phyloP scores from a whole-genome alignment of 257 asterid species.

The Ilex aquifolium region DNA sequence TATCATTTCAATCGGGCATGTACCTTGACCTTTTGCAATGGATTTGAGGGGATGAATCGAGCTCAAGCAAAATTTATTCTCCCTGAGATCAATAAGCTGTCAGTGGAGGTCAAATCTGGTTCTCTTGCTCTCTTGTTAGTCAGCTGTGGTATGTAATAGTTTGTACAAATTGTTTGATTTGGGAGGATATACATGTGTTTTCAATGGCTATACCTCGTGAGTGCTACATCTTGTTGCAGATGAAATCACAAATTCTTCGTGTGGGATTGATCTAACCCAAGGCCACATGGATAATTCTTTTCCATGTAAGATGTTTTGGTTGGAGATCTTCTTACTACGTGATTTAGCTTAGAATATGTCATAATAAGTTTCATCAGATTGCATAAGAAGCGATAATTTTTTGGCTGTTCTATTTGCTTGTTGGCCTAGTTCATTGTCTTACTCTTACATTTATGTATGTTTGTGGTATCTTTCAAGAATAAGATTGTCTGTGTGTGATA shows the following conservation, averaged over 20 bases:
- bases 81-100: conserved; percentile 79
- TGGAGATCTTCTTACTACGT: not conserved
- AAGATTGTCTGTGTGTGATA: too few relatives aligned
- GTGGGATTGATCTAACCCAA: conserved; percentile 22
- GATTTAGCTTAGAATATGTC: not conserved
- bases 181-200: conserved; percentile 7
- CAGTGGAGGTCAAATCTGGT: conserved; percentile 64
- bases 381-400: not conserved
- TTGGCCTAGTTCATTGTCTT: too few relatives aligned
- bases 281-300: conserved; percentile 45
- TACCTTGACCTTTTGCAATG: conserved; percentile 50
- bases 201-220: conserved; percentile 2
- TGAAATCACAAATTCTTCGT: conserved; percentile 18
- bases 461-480: too few relatives aligned
- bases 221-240: conserved; percentile 36
- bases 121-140: conserved; percentile 80
- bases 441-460: too few relatives aligned
- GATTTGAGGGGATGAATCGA: conserved; percentile 46
- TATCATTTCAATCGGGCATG: conserved; percentile 64
- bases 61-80: conserved; percentile 67
- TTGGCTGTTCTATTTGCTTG: not conserved
- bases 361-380: not conserved
- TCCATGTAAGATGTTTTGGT: conserved; percentile 55
- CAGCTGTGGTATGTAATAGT: conserved; percentile 60
- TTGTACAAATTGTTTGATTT: conserved; percentile 3